phyloP scores from a whole-genome alignment of 352 stramenopile genomes.

The Elongisporangium prolatum region DNA sequence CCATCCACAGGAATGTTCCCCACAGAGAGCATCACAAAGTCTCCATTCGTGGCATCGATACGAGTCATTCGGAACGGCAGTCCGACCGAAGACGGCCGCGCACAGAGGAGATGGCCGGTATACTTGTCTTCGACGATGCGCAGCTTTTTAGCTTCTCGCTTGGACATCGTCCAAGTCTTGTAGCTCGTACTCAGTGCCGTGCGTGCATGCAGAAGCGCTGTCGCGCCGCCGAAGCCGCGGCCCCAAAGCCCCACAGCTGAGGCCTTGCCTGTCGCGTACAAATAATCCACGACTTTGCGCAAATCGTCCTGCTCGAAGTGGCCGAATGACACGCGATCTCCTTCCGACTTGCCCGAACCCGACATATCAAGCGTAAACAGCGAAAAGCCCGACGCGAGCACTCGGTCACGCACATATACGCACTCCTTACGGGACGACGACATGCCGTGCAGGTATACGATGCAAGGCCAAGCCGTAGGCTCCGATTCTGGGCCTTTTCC shows the following conservation, averaged over 20 bases:
- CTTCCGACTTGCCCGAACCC: conserved; percentile 58
- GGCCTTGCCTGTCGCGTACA: conserved; percentile 55
- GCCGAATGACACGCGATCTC: conserved; percentile 63
- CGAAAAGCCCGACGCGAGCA: conserved; percentile 60
- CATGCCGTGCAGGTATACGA: conserved; percentile 77
- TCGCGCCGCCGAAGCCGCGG: conserved; percentile 50
- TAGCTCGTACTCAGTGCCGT: conserved; percentile 37
- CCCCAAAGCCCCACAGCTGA: conserved; percentile 63
- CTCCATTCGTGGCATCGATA: conserved; percentile 48
- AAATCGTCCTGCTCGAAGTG: conserved; percentile 69
- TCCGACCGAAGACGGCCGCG: conserved; percentile 28
- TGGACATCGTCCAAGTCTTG: conserved; percentile 38
- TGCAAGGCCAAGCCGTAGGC: conserved; percentile 29
- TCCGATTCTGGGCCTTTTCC: conserved; percentile 8
- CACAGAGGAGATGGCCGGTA: conserved; percentile 36
- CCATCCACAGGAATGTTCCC: conserved; percentile 37
- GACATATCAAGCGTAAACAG: conserved; percentile 73
- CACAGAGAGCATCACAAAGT: conserved; percentile 70
- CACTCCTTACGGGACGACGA: conserved; percentile 76
- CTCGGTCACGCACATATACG: conserved; percentile 48
- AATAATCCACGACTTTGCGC: conserved; percentile 46
- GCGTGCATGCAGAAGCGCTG: conserved; percentile 50
- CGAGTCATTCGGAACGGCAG: conserved; percentile 53
- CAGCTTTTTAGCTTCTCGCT: conserved; percentile 26
- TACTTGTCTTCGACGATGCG: conserved; percentile 42